A percentile compares a stretch with the other conserved stretches of the same genome.
Evolutionary conservation across 139 green algal genomes (phyloP).

Genomic region (Picochlorum sp.): DNA sequence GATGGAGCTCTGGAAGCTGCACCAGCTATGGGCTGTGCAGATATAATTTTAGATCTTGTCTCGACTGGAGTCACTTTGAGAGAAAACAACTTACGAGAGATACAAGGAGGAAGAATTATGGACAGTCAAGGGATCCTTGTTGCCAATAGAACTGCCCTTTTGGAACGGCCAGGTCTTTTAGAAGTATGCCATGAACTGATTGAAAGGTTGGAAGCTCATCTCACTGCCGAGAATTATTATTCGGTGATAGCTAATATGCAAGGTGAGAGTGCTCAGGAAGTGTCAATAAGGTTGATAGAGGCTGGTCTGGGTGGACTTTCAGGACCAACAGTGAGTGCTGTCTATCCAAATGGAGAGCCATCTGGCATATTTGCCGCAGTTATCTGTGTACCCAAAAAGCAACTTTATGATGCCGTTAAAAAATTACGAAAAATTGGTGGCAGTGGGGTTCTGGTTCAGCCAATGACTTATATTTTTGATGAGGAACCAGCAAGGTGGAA

Average conservation of each 20-base stretch:
- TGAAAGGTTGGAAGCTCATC: slow-evolving; percentile 90
- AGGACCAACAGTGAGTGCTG: slow-evolving; percentile 80
- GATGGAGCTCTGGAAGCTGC: slow-evolving; percentile 93
- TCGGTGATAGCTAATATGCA: slow-evolving; percentile 87
- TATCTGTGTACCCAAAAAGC: slow-evolving; percentile 81
- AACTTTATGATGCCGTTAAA: slow-evolving; percentile 80
- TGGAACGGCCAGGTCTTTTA: slow-evolving; percentile 45
- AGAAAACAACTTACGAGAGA: slow-evolving; percentile 96
- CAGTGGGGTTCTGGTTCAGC: slow-evolving; percentile 87
- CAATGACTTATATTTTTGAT: slow-evolving; percentile 99
- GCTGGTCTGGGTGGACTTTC: slow-evolving; percentile 49
- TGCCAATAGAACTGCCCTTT: slow-evolving; percentile 57
- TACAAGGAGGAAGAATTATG: slow-evolving; percentile 60
- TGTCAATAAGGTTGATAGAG: slow-evolving; percentile 55
- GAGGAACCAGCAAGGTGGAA: slow-evolving; percentile 84
- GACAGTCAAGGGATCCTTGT: slow-evolving; percentile 78
- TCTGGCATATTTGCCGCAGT: slow-evolving; percentile 43
- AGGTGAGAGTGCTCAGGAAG: slow-evolving; percentile 55
- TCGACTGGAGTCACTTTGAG: slow-evolving; percentile 86
- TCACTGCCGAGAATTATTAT: slow-evolving; percentile 80
- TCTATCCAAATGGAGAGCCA: slow-evolving; percentile 40
- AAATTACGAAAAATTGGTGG: slow-evolving; percentile 77
- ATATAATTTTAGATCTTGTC: slow-evolving; percentile 97
- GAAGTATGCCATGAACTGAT: slow-evolving; percentile 83
- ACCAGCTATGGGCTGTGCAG: slow-evolving; percentile 89